A percentile compares a stretch with the other conserved stretches of the same genome.
phyloP scores from a whole-genome alignment of 2,329 filamentous ascomycete species.

The Phaeosphaeriaceae sp. region DNA sequence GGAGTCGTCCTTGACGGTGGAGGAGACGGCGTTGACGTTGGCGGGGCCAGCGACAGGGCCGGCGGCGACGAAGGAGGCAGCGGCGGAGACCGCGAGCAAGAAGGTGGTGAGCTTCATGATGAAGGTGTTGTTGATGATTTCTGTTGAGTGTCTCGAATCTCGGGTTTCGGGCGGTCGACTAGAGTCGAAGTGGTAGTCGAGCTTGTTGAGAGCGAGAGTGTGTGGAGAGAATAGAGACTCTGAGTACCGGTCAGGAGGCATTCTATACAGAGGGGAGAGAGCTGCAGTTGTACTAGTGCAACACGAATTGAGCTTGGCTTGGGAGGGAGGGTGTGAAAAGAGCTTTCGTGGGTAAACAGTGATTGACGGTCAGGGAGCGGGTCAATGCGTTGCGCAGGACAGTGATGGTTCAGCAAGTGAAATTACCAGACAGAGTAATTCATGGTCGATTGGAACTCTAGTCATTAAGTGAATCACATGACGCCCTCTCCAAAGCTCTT shows the following conservation, averaged over 20 bases:
- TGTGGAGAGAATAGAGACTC: neutral
- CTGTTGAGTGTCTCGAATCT: neutral
- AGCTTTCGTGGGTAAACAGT: neutral
- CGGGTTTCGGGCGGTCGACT: neutral
- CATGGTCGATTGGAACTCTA: neutral
- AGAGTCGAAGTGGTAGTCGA: neutral
- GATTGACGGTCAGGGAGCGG: neutral
- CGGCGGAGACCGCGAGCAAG: neutral
- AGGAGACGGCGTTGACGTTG: neutral
- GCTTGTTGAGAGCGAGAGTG: neutral
- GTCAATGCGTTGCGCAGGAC: no score
- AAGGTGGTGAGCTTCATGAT: neutral
- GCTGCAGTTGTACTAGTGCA: neutral
- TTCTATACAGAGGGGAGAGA: neutral
- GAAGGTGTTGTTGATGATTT: neutral
- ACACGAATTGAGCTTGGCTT: neutral
- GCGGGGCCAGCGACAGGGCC: neutral
- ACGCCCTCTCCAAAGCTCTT: constrained; percentile 36
- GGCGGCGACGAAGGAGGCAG: neutral
- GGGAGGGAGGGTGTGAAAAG: neutral
- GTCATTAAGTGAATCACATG: neutral
- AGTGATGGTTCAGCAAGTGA: neutral
- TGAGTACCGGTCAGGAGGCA: neutral
- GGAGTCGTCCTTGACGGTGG: neutral
- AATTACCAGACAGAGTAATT: neutral